A percentile compares a stretch with the other conserved stretches of the same genome.
These are phyloP conservation scores for Moricandia moricandioides DNA, from an alignment of 345 rosid species.

Conservation along the genomic window DNA sequence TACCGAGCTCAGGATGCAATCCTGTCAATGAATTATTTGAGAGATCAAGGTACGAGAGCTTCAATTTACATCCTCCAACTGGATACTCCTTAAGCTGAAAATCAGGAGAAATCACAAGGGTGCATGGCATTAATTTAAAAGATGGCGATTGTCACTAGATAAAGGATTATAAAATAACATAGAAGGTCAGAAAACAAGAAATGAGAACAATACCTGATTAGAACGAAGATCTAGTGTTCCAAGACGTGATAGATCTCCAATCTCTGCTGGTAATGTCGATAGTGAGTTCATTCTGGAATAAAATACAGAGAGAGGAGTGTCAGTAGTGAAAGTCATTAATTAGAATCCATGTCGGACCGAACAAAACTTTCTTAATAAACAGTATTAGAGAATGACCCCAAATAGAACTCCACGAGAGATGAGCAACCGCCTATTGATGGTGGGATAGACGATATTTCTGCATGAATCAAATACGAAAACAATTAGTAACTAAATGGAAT, in stretches of 20 bases:
- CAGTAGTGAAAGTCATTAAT: slow-evolving; percentile 11
- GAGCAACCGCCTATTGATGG: slow-evolving; percentile 73
- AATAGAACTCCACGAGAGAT: slow-evolving; percentile 73
- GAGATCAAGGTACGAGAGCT: slow-evolving; percentile 76
- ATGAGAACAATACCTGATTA: slow-evolving; percentile 58
- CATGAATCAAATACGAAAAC: slow-evolving; percentile 9
- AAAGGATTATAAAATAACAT: not conserved
- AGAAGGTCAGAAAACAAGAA: not conserved
- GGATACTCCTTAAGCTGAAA: slow-evolving; percentile 80
- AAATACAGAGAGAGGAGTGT: slow-evolving; percentile 32
- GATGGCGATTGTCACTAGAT: slow-evolving; percentile 12
- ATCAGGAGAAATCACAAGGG: slow-evolving; percentile 23
- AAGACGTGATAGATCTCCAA: slow-evolving; percentile 61
- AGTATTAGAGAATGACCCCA: slow-evolving; percentile 61
- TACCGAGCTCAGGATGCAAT: slow-evolving; percentile 88
- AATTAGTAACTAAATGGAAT: not conserved
- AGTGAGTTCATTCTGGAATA: slow-evolving; percentile 63
- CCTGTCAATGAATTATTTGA: slow-evolving; percentile 90
- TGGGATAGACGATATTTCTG: slow-evolving; percentile 70
- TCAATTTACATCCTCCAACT: slow-evolving; percentile 70
- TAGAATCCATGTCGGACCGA: slow-evolving; percentile 5
- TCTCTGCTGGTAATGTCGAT: slow-evolving; percentile 63
- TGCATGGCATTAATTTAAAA: not conserved
- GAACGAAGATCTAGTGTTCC: slow-evolving; percentile 89
- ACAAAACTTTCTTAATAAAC: slow-evolving; percentile 18